These are phyloP conservation scores for Lonicera japonica DNA, from an alignment of 129 eudicot species.

Conservation along the genomic window DNA sequence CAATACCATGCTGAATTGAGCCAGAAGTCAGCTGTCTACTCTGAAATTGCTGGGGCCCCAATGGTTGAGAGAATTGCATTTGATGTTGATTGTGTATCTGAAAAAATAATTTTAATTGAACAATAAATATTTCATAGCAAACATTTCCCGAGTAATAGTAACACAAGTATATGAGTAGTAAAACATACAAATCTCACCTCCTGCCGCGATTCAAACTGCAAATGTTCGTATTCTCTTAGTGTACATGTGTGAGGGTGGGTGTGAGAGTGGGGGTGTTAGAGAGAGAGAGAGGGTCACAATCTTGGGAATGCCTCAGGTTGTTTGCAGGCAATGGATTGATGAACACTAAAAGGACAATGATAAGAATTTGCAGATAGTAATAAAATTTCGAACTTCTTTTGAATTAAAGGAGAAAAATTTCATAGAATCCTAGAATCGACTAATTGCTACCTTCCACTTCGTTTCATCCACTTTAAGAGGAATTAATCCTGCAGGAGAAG, in stretches of 20 bases:
- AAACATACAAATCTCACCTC: conserved; percentile 1
- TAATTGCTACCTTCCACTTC: no score
- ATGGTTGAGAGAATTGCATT: conserved; percentile 82
- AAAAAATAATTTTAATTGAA: no score
- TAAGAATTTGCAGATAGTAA: no score
- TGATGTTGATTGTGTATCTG: conserved; percentile 84
- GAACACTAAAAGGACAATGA: no score
- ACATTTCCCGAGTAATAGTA: conserved; percentile 5
- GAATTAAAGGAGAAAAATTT: no score
- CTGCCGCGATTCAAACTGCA: not conserved
- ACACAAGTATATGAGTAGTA: conserved; percentile 3
- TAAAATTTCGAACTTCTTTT: no score
- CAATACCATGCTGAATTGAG: conserved; percentile 70
- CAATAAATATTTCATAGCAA: not conserved
- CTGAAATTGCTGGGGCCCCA: conserved; percentile 83
- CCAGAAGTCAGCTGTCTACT: conserved; percentile 74
- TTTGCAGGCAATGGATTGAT: no score
- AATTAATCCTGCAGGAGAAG: no score
- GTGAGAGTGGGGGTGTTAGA: not conserved
- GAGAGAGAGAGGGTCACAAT: not conserved
- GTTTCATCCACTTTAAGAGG: no score
- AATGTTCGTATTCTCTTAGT: not conserved
- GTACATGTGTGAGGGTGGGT: no score
- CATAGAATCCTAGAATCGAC: no score
- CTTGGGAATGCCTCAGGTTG: not conserved